phyloP scores from a whole-genome alignment of 768 basidiomycete species.

The Cystofilobasidium capitatum region DNA sequence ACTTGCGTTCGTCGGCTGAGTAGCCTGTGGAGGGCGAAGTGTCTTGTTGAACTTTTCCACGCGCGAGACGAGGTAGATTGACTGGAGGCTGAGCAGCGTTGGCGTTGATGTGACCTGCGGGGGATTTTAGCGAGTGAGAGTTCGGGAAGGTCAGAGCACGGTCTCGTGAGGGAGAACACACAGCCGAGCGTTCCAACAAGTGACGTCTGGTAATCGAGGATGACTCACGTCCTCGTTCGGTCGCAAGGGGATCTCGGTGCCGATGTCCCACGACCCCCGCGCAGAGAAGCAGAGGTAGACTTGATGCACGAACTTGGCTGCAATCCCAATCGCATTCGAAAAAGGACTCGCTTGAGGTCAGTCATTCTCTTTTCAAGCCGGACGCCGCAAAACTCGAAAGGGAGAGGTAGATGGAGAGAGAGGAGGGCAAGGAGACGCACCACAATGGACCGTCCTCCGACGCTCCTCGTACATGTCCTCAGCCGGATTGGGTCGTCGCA shows the following conservation, averaged over 20 bases:
- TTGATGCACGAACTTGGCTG: not conserved
- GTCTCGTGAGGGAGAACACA: not conserved
- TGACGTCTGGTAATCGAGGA: not conserved
- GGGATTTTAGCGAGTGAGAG: not conserved
- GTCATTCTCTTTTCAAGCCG: too few species aligned
- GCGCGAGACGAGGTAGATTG: slow-evolving; percentile 30
- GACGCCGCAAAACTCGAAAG: too few species aligned
- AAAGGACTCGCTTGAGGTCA: too few species aligned
- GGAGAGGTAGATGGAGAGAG: not conserved
- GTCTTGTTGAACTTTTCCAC: slow-evolving; percentile 39
- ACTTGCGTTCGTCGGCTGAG: not conserved
- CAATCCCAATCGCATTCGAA: too few species aligned
- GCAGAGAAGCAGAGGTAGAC: slow-evolving; percentile 8
- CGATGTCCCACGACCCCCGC: not conserved
- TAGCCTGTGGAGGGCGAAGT: slow-evolving; percentile 14
- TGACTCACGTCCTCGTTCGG: not conserved
- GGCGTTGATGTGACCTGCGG: not conserved
- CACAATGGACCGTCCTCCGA: slow-evolving; percentile 4
- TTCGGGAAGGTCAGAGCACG: not conserved
- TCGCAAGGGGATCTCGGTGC: not conserved
- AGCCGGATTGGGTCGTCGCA: not conserved
- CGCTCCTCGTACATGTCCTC: slow-evolving; percentile 17
- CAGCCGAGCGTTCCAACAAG: not conserved
- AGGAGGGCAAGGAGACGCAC: not conserved
- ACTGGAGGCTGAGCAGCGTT: slow-evolving; percentile 4